Conservation (phyloP, 345 rosid genomes). For the Corymbia maculata region DNA sequence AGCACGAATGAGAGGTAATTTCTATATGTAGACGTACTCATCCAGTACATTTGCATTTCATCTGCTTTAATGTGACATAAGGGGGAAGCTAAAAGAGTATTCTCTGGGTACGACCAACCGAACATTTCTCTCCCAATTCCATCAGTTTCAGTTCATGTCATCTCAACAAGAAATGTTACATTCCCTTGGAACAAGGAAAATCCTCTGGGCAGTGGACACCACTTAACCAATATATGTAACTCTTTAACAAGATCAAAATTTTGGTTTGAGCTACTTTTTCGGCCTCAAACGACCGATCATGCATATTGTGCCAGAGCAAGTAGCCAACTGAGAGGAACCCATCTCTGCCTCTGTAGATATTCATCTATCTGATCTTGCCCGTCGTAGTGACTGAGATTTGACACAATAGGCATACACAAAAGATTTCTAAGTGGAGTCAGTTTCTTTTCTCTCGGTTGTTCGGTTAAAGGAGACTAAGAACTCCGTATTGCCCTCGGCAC, state of each 20-base stretch:
- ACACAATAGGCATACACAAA: background rate
- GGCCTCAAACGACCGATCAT: background rate
- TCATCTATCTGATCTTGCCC: background rate
- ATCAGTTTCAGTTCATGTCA: background rate
- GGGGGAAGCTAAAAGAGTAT: background rate
- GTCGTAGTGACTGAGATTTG: background rate
- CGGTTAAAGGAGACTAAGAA: slow-evolving; percentile 68
- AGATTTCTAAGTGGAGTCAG: background rate
- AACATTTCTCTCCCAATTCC: background rate
- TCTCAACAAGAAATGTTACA: background rate
- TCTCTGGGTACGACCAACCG: background rate
- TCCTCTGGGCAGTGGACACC: background rate
- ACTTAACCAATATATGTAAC: background rate
- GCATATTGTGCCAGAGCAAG: background rate
- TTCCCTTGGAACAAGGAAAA: background rate
- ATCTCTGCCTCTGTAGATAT: background rate
- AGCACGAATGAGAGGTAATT: background rate
- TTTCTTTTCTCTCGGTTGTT: background rate
- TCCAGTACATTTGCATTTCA: background rate
- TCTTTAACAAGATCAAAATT: background rate
- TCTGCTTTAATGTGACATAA: background rate
- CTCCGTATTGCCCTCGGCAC: slow-evolving; percentile 87
- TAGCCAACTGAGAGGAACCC: background rate
- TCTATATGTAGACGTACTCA: background rate
- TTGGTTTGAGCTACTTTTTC: background rate